phyloP scores from a whole-genome alignment of 2,329 filamentous ascomycete genomes.

The Sporothrix mexicana region DNA sequence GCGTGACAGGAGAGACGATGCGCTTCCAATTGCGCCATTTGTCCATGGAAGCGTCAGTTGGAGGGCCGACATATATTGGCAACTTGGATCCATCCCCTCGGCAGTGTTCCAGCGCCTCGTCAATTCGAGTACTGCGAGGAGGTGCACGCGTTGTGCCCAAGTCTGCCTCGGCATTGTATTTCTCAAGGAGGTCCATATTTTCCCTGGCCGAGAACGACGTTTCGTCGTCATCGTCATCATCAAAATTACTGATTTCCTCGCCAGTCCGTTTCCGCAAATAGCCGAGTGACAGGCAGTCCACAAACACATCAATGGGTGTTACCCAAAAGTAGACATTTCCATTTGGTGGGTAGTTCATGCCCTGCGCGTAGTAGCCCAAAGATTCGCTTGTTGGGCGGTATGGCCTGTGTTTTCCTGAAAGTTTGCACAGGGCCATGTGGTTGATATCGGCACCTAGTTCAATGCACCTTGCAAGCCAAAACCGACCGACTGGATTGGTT shows the following conservation, averaged over 20 bases:
- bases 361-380: conserved; percentile 15
- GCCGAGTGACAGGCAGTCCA: background rate
- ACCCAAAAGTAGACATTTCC: conserved; percentile 18
- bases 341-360: background rate
- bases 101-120: background rate
- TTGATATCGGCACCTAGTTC: background rate
- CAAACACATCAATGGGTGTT: conserved; percentile 9
- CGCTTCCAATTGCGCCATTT: conserved; percentile 5
- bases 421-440: conserved; percentile 17
- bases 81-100: background rate
- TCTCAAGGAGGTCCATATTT: background rate
- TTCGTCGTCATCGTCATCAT: too few relatives aligned
- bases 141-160: background rate
- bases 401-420: background rate
- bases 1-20: background rate
- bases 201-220: too few relatives aligned
- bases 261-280: background rate
- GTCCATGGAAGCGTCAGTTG: background rate
- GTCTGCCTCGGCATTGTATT: background rate
- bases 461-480: background rate
- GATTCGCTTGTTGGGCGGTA: background rate
- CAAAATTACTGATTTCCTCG: background rate
- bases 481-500: background rate
- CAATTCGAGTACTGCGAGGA: background rate
- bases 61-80: background rate